Conservation (phyloP, 257 asterid species). For the Capsicum pubescens region DNA sequence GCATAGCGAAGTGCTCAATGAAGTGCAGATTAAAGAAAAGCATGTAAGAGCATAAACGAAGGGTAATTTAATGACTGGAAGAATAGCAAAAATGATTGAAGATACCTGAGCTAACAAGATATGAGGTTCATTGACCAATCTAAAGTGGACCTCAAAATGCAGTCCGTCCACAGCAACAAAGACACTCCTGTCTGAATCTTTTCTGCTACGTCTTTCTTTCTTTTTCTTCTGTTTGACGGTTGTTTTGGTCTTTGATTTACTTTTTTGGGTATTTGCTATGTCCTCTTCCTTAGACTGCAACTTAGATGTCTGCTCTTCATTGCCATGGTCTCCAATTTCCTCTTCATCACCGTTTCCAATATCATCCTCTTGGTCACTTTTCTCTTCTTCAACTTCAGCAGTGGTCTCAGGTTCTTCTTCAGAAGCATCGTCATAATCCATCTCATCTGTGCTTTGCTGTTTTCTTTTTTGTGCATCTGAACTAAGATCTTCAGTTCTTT, state of each 20-base stretch:
- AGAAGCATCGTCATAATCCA: conserved; percentile 66
- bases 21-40: neutral
- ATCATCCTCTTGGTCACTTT: conserved; percentile 41
- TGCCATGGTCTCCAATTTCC: conserved; percentile 38
- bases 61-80: neutral
- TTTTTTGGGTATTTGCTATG: conserved; percentile 43
- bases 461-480: conserved; percentile 66
- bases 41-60: neutral
- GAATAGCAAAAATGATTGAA: neutral
- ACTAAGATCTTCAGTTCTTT: conserved; percentile 73
- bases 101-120: conserved; percentile 83
- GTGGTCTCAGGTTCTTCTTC: conserved; percentile 47
- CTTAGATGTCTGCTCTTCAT: conserved; percentile 43
- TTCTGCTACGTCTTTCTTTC: conserved; percentile 18
- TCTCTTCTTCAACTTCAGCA: conserved; percentile 36
- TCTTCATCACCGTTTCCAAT: conserved; percentile 46
- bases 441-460: conserved; percentile 75
- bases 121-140: conserved; percentile 72
- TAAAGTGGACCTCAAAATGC: conserved; percentile 61
- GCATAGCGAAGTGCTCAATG: conserved; percentile 6
- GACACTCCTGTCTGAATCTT: conserved; percentile 43
- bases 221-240: conserved; percentile 32
- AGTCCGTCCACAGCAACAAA: conserved; percentile 49
- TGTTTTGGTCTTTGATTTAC: conserved; percentile 30
- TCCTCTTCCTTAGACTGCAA: conserved; percentile 40